phyloP scores from a whole-genome alignment of 2,329 filamentous ascomycete genomes.

The Fusarium oxysporum region DNA sequence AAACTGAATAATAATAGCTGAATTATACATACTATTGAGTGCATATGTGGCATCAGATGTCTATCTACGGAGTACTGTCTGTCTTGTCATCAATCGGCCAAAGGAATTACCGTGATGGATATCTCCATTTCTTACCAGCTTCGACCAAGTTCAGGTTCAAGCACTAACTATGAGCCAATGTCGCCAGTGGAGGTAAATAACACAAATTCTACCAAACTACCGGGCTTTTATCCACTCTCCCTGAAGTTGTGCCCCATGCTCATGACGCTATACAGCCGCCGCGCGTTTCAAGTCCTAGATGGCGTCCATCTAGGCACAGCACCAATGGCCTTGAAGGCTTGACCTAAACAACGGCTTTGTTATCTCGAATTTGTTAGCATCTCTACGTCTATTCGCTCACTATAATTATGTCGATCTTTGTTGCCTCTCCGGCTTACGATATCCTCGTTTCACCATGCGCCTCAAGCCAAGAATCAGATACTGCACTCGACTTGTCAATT shows the following conservation, averaged over 20 bases:
- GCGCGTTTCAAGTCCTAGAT: slow-evolving; percentile 44
- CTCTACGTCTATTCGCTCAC: slow-evolving; percentile 10
- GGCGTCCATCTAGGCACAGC: slow-evolving; percentile 23
- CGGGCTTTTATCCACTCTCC: slow-evolving; percentile 7
- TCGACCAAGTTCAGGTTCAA: not conserved
- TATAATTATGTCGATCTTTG: not conserved
- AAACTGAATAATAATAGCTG: slow-evolving; percentile 3
- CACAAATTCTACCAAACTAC: slow-evolving; percentile 23
- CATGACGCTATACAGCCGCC: slow-evolving; percentile 27
- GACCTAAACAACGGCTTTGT: slow-evolving; percentile 22
- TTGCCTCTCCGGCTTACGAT: slow-evolving; percentile 1
- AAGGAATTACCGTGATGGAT: not conserved
- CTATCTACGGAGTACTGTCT: not conserved
- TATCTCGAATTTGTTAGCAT: slow-evolving; percentile 1
- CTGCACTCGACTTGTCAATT: slow-evolving; percentile 19
- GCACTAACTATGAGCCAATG: slow-evolving; percentile 2
- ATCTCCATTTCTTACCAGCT: slow-evolving; percentile 5
- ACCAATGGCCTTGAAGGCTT: not conserved
- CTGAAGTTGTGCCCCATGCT: slow-evolving; percentile 1
- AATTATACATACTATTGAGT: slow-evolving; percentile 2
- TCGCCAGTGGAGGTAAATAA: not conserved
- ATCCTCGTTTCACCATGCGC: slow-evolving; percentile 27
- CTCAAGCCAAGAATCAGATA: slow-evolving; percentile 1
- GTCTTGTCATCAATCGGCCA: not conserved
- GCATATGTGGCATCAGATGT: not conserved